Evolutionary conservation across 2,329 filamentous ascomycete genomes (phyloP).

Genomic region (Fusarium cicatricum): DNA sequence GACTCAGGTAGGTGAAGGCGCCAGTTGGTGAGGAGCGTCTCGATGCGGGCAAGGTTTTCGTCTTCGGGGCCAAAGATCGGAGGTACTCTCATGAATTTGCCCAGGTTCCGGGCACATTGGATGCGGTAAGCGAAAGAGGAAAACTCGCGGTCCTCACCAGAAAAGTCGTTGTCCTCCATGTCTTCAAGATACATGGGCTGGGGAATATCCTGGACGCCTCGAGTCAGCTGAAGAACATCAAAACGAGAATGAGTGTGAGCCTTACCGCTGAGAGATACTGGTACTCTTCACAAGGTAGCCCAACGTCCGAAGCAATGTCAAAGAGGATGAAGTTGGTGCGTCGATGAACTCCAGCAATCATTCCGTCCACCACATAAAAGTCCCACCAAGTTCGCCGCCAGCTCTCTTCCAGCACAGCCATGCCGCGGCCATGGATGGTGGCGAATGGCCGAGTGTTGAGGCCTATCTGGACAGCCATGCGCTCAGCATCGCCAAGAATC

Average conservation of each 20-base stretch:
- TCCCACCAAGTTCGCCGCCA: conserved; percentile 94
- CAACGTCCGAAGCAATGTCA: conserved; percentile 72
- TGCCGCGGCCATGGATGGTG: conserved; percentile 66
- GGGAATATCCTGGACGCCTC: conserved; percentile 59
- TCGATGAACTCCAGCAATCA: conserved; percentile 82
- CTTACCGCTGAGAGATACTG: conserved; percentile 68
- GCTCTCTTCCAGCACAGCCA: conserved; percentile 78
- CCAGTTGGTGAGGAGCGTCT: conserved; percentile 73
- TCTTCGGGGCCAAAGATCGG: conserved; percentile 62
- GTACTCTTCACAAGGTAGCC: conserved; percentile 83
- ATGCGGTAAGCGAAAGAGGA: conserved; percentile 89
- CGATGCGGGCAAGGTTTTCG: conserved; percentile 60
- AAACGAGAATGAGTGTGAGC: conserved; percentile 29
- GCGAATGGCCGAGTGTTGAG: conserved; percentile 77
- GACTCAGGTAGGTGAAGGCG: conserved; percentile 76
- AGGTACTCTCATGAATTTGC: conserved; percentile 72
- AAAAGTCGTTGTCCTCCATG: conserved; percentile 80
- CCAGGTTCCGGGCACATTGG: conserved; percentile 80
- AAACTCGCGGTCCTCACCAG: conserved; percentile 73
- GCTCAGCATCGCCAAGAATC: conserved; percentile 72
- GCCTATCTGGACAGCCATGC: conserved; percentile 77
- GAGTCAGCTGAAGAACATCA: conserved; percentile 20
- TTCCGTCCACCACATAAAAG: conserved; percentile 79
- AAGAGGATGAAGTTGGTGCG: conserved; percentile 75
- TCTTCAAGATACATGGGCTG: conserved; percentile 72